A percentile compares a stretch with the other conserved stretches of the same genome.
These are phyloP conservation scores for Aspergillus sp. DNA, from an alignment of 2,329 filamentous ascomycete genomes.

Conservation along the genomic window DNA sequence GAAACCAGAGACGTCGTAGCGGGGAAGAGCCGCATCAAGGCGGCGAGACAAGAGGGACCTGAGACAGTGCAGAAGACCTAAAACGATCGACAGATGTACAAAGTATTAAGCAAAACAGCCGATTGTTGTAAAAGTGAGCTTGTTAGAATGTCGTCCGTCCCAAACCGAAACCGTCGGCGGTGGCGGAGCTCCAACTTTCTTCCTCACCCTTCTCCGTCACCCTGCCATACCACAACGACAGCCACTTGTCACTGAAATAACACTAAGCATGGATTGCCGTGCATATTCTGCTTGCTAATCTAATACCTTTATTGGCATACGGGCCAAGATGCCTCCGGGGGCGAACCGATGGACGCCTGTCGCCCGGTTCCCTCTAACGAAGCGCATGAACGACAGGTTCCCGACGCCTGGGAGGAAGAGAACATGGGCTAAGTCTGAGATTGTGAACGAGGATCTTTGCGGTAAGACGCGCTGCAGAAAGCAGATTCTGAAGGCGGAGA, in stretches of 20 bases:
- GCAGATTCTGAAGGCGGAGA: background rate
- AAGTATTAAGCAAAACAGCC: background rate
- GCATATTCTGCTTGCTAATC: background rate
- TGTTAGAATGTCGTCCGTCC: too few species aligned
- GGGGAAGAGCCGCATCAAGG: slow-evolving; percentile 18
- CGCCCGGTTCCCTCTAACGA: slow-evolving; percentile 17
- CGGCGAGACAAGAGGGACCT: slow-evolving; percentile 3
- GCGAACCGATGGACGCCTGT: slow-evolving; percentile 14
- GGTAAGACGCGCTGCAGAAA: slow-evolving; percentile 18
- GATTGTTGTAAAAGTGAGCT: too few species aligned
- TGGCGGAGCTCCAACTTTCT: too few species aligned
- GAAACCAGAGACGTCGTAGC: slow-evolving; percentile 10
- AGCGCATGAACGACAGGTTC: slow-evolving; percentile 8
- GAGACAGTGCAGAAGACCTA: too few species aligned
- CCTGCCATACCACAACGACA: too few species aligned
- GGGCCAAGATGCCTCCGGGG: slow-evolving; percentile 1
- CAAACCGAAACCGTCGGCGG: too few species aligned
- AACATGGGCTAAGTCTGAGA: slow-evolving; percentile 10
- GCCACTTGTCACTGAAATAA: too few species aligned
- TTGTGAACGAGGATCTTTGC: slow-evolving; percentile 28
- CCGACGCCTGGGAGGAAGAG: slow-evolving; percentile 6
- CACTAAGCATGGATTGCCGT: background rate
- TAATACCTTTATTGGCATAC: background rate
- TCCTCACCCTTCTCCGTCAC: too few species aligned
- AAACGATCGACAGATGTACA: background rate